Percentiles rank a stretch among this genome's conserved stretches.
Evolutionary conservation across 495 filamentous ascomycete species (phyloP).

Genomic region (Penicillium crystallinum): DNA sequence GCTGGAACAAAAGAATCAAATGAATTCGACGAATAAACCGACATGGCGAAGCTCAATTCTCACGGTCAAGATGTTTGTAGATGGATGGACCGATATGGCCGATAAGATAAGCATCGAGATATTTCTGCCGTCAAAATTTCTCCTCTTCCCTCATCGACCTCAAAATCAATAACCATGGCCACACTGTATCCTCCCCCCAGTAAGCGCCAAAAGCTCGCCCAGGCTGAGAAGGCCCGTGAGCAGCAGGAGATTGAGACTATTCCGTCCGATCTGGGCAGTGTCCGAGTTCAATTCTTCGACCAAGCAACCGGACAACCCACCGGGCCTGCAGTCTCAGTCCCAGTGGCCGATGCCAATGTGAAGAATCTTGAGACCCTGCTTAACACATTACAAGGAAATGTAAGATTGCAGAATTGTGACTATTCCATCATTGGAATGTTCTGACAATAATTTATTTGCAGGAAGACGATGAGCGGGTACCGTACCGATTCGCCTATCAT

Average conservation of each 20-base stretch:
- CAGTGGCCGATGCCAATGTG: constrained; percentile 77
- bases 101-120: constrained; percentile 11
- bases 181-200: constrained; percentile 84
- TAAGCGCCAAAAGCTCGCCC: constrained; percentile 79
- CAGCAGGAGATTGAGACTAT: constrained; percentile 73
- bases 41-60: not conserved
- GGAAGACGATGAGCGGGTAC: constrained; percentile 72
- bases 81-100: constrained; percentile 2
- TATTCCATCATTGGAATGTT: not conserved
- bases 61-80: not conserved
- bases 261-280: constrained; percentile 66
- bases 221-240: constrained; percentile 61
- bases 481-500: constrained; percentile 79
- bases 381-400: constrained; percentile 79
- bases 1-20: constrained; percentile 21
- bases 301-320: constrained; percentile 65
- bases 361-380: constrained; percentile 90
- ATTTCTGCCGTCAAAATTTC: constrained; percentile 19
- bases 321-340: constrained; percentile 69
- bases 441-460: constrained; percentile 31
- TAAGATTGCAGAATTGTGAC: constrained; percentile 37
- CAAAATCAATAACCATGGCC: constrained; percentile 56
- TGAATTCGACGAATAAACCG: not conserved
- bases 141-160: constrained; percentile 9
- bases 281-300: constrained; percentile 85